Evolutionary conservation across 108 stramenopile species (phyloP), one percentile per base, ranked within the genome.

Genomic region (Bacterosira constricta): DNA sequence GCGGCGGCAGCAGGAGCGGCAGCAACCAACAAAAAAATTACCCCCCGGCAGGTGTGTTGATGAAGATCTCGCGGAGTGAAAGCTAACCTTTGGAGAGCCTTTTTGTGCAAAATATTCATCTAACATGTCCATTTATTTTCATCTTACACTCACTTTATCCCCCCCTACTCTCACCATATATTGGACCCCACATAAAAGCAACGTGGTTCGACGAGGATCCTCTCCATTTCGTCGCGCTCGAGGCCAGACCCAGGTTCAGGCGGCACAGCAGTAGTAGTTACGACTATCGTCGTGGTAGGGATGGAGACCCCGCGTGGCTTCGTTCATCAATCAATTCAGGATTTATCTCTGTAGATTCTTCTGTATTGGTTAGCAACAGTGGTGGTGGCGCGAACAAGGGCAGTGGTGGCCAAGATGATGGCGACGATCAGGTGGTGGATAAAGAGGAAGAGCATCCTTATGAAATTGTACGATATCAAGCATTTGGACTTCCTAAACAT

Each of bases 161-260:
- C n/a, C n/a, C n/a, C n/a, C n/a, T n/a, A n/a, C n/a, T n/a, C n/a
- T n/a, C n/a, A n/a, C n/a, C n/a, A n/a, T n/a, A n/a, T n/a, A n/a
- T n/a, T n/a, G n/a, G n/a, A n/a, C n/a, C n/a, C n/a, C n/a, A n/a
- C n/a, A n/a, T n/a, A n/a, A n/a, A n/a, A 12, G 75, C 75, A 15
- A 76, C 75, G 21, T 76, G 75, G 75, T 76, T 76, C 44, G 75
- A 76, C 44, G 75, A 76, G 35, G 75, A 76, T 44, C 58, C 42
- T 26, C 58, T 53, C 35, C 75, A 76, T 54, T 76, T 76, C 46
- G 75, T 76, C 20, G 75, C 75, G 35, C 18, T 61, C 29, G 26
- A 54, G 21, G 56, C 54, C 37, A 25, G 46, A n/a, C 32, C 63
- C 18, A 20, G n/a, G 31, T n/a, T n/a, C n/a, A n/a, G n/a, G n/a